Evolutionary conservation across 2,329 filamentous ascomycete genomes (phyloP), one percentile per base, ranked within the genome.

Genomic region (Sclerotinia glacialis): DNA sequence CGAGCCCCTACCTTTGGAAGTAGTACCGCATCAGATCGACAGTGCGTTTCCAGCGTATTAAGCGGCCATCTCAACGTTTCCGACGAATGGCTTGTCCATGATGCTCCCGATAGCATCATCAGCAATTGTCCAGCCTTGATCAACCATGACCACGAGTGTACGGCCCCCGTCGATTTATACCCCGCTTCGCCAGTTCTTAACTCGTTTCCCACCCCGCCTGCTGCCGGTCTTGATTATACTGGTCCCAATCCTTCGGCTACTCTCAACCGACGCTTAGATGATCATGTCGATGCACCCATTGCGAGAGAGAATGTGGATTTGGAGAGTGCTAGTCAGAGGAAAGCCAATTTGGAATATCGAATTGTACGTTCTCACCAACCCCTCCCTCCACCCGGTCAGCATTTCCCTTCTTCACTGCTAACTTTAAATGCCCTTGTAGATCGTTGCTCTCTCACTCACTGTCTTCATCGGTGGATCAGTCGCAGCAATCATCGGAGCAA

Each of bases 301-400:
- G 9, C n/a, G 11, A 14, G 2, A 12, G 40, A 31, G 1, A 40
- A 44, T 23, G 28, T 28, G 12, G 26, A 46, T 2, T n/a, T 46
- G 16, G 40, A 58, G 7, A 26, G 34, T 31, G 40, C 23, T n/a
- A 2, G 40, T 11, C 5, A 1, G 2, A 18, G 40, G 1, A 58
- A 21, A 26, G 11, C 2, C 14, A 26, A 58, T 28, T 23, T 18
- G 0, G 40, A 28, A 11, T 46, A n/a, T 11, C 9, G 26, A 4
- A 8, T 58, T 18, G 55, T 58, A 58, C n/a, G 55, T 46, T 31
- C 23, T 9, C 4, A 4, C 1, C 16, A n/a, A 34, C 14, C n/a
- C 5, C 4, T 5, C 2, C 5, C n/a, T 21, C 2, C 0, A 5
- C 26, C 5, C 5, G 5, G 5, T 31, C 6, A 28, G 11, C 16